phyloP scores from a whole-genome alignment of 2,329 filamentous ascomycete genomes.

The Tolypocladium tropicale region DNA sequence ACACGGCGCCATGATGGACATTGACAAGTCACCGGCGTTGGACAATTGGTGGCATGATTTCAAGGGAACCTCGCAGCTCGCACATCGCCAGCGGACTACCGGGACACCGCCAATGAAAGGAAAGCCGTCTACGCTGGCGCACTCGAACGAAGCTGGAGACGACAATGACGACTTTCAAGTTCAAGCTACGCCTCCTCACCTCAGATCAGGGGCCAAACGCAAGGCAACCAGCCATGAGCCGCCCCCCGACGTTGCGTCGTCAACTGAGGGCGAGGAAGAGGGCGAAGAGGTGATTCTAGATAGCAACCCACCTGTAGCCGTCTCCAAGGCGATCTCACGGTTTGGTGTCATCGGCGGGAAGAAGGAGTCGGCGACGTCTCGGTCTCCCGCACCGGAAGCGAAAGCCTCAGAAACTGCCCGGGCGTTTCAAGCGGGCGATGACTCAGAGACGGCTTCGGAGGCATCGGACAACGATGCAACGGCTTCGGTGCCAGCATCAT shows the following conservation, averaged over 20 bases:
- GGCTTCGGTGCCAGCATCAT: slow-evolving; percentile 10
- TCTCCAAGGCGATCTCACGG: slow-evolving; percentile 10
- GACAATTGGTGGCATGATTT: slow-evolving; percentile 42
- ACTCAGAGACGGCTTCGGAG: slow-evolving; percentile 35
- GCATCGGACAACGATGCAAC: slow-evolving; percentile 20
- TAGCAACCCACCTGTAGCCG: slow-evolving; percentile 8
- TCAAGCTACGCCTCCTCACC: slow-evolving; percentile 34
- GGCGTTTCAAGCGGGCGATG: slow-evolving; percentile 9
- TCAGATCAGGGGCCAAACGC: slow-evolving; percentile 16
- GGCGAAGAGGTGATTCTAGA: slow-evolving; percentile 10
- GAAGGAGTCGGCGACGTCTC: slow-evolving; percentile 15
- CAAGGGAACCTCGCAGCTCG: slow-evolving; percentile 15
- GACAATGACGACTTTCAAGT: slow-evolving; percentile 43
- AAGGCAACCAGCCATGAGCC: slow-evolving; percentile 4
- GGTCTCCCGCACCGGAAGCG: slow-evolving; percentile 7
- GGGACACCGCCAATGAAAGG: slow-evolving; percentile 4
- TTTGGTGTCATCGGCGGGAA: slow-evolving; percentile 27
- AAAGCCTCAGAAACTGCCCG: slow-evolving; percentile 2
- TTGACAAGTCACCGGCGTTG: slow-evolving; percentile 22
- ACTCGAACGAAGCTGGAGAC: slow-evolving; percentile 18
- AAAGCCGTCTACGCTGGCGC: slow-evolving; percentile 5
- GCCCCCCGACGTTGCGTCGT: slow-evolving; percentile 16
- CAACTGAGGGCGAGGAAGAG: slow-evolving; percentile 24
- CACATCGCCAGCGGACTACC: slow-evolving; percentile 8
- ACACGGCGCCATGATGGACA: slow-evolving; percentile 15